Evolutionary conservation across 345 rosid species (phyloP).

Genomic region (Lumnitzera racemosa): DNA sequence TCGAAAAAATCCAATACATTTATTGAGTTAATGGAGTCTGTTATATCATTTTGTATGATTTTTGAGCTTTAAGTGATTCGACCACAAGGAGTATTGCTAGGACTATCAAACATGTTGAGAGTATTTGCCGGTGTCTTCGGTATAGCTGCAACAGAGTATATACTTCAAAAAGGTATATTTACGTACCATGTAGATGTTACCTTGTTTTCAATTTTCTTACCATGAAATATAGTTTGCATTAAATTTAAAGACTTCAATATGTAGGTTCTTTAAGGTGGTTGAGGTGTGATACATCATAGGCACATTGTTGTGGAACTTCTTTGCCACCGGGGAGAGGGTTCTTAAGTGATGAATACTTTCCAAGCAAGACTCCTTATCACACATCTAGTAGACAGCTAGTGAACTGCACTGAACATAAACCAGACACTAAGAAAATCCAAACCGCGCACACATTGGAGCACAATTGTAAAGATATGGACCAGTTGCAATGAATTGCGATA

Average conservation of each 20-base stretch:
- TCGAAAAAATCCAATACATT: no score
- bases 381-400: no score
- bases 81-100: constrained; percentile 81
- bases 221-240: background rate
- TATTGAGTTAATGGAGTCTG: no score
- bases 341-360: constrained; percentile 37
- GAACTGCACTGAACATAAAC: no score
- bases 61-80: constrained; percentile 2
- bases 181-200: background rate
- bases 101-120: constrained; percentile 89
- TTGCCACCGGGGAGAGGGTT: constrained; percentile 82
- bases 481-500: no score
- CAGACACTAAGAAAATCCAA: no score
- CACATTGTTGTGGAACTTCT: constrained; percentile 83
- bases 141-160: constrained; percentile 92
- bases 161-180: constrained; percentile 65
- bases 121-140: constrained; percentile 96
- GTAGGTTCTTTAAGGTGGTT: constrained; percentile 83
- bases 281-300: constrained; percentile 75
- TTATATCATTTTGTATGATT: no score
- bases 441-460: no score
- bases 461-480: no score
- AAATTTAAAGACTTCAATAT: constrained; percentile 2
- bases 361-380: no score
- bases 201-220: background rate